Conservation (phyloP, 441 rosid species). For the Manihot esculenta region DNA sequence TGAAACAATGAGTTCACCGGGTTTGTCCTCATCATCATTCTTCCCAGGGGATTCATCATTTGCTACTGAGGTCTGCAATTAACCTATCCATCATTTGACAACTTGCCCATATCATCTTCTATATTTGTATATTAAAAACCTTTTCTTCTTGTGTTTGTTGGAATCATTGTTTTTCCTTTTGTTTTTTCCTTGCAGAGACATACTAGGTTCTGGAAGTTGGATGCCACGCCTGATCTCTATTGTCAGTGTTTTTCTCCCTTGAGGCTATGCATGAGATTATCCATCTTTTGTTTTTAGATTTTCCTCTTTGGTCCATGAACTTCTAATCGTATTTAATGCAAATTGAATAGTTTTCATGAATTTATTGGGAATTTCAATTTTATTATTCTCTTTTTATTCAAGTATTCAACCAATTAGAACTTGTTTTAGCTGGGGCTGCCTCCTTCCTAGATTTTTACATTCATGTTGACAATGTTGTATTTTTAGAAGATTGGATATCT, state of each 20-base stretch:
- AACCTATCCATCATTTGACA: conserved; percentile 5
- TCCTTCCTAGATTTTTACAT: not conserved
- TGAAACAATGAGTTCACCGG: conserved; percentile 37
- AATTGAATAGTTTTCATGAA: not conserved
- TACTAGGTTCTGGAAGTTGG: conserved; percentile 51
- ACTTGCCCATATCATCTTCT: too few species aligned
- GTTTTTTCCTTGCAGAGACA: conserved; percentile 39
- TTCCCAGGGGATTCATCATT: conserved; percentile 36
- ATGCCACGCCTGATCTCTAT: conserved; percentile 33
- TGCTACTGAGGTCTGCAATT: conserved; percentile 40
- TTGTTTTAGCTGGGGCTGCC: not conserved
- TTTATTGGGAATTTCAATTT: not conserved
- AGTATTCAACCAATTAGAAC: conserved; percentile 1
- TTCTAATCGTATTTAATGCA: not conserved
- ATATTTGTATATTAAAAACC: not conserved
- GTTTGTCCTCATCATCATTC: conserved; percentile 37
- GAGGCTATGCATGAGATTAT: not conserved
- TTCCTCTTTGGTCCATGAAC: not conserved
- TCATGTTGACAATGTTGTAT: not conserved
- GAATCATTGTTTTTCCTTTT: conserved; percentile 7
- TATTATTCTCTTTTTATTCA: too few species aligned
- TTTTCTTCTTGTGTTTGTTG: conserved; percentile 1
- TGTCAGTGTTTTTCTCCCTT: conserved; percentile 37
- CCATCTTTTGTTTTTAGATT: not conserved
- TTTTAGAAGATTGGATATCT: not conserved